Conservation (phyloP, 257 asterid genomes). For the Pogostemon cablin region DNA sequence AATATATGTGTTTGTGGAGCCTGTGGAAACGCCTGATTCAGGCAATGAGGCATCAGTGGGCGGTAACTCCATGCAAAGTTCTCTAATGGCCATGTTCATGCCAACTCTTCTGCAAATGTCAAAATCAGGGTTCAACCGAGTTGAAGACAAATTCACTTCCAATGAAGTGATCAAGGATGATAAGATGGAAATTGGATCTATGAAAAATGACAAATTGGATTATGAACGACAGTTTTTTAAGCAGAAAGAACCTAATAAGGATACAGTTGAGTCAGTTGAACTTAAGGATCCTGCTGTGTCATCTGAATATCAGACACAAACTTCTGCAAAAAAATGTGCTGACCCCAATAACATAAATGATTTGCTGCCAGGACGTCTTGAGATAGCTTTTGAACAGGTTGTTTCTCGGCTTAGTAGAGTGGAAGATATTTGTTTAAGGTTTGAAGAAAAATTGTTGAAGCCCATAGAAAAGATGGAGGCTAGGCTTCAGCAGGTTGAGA, state of each 20-base stretch:
- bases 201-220: conserved; percentile 38
- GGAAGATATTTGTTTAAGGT: conserved; percentile 81
- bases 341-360: conserved; percentile 35
- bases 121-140: conserved; percentile 55
- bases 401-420: conserved; percentile 70
- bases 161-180: conserved; percentile 46
- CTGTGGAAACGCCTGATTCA: conserved; percentile 51
- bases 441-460: conserved; percentile 82
- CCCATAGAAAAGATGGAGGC: conserved; percentile 81
- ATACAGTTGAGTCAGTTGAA: conserved; percentile 40
- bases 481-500: conserved; percentile 78
- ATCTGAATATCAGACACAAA: conserved; percentile 33
- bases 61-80: conserved; percentile 56
- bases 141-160: conserved; percentile 47
- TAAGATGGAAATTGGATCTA: conserved; percentile 37
- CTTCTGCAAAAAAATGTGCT: conserved; percentile 26
- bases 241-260: conserved; percentile 39
- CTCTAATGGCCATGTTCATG: conserved; percentile 87
- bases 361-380: conserved; percentile 44
- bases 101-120: conserved; percentile 84
- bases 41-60: conserved; percentile 48
- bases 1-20: conserved; percentile 67
- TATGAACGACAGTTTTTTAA: conserved; percentile 40
- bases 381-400: conserved; percentile 69
- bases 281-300: conserved; percentile 40